Percentiles rank a stretch among this genome's conserved stretches.
Conservation (phyloP, 1,139 yeast genomes). For the Zhuliangozyma parablackwelliae region DNA sequence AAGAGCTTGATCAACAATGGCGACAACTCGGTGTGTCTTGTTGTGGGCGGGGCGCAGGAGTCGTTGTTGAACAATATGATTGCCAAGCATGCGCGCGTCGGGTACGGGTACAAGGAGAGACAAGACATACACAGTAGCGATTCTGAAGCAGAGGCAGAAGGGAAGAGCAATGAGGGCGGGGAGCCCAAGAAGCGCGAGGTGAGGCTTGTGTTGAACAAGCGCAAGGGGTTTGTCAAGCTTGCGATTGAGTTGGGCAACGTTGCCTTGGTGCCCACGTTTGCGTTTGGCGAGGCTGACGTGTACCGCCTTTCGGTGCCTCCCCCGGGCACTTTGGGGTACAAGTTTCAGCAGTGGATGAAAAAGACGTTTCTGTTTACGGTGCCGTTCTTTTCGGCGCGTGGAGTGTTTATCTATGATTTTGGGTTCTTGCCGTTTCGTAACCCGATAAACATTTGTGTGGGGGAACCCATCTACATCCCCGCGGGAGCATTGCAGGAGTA, state of each 20-base stretch:
- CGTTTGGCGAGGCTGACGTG: slow-evolving; percentile 87
- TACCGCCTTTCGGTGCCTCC: slow-evolving; percentile 60
- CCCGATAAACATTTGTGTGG: slow-evolving; percentile 76
- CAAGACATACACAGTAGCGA: slow-evolving; percentile 7
- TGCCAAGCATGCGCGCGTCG: slow-evolving; percentile 29
- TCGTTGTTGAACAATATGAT: slow-evolving; percentile 54
- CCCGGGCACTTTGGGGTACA: slow-evolving; percentile 47
- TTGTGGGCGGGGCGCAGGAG: slow-evolving; percentile 95
- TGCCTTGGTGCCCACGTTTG: slow-evolving; percentile 79
- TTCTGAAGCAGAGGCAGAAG: slow-evolving; percentile 7
- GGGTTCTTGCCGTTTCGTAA: slow-evolving; percentile 85
- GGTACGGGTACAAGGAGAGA: slow-evolving; percentile 46
- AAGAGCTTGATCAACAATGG: slow-evolving; percentile 58
- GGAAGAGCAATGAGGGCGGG: slow-evolving; percentile 2
- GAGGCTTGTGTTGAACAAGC: slow-evolving; percentile 60
- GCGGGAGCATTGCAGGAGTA: slow-evolving; percentile 30
- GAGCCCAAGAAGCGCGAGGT: slow-evolving; percentile 19
- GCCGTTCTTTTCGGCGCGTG: slow-evolving; percentile 90
- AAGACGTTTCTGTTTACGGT: slow-evolving; percentile 72
- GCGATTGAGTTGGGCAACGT: slow-evolving; percentile 81
- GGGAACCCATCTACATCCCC: slow-evolving; percentile 75
- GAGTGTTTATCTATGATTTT: slow-evolving; percentile 87
- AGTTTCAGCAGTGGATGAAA: slow-evolving; percentile 70
- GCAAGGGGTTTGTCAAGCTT: slow-evolving; percentile 85
- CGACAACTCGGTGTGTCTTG: slow-evolving; percentile 77